These are phyloP conservation scores for Amanita subjunquillea DNA, from an alignment of 768 basidiomycete species.

Conservation along the genomic window DNA sequence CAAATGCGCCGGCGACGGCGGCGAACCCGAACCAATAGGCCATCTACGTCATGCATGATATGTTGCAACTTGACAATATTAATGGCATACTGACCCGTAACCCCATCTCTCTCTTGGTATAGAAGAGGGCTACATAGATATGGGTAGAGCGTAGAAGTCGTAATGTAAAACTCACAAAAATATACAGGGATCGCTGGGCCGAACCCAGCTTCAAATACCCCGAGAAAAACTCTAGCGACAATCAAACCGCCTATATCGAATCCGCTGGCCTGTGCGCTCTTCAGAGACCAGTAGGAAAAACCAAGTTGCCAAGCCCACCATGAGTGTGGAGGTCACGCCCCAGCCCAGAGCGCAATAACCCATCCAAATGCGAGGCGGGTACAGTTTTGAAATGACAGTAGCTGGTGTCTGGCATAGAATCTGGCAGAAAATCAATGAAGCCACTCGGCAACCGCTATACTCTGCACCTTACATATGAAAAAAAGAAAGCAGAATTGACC, in stretches of 20 bases:
- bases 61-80: not conserved
- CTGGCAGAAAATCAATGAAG: conserved; percentile 20
- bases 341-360: conserved; percentile 58
- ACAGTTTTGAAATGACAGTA: conserved; percentile 53
- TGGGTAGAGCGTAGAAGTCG: not conserved
- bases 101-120: conserved; percentile 67
- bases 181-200: conserved; percentile 72
- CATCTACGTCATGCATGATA: conserved; percentile 24
- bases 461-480: conserved; percentile 50
- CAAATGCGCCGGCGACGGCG: conserved; percentile 77
- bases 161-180: conserved; percentile 41
- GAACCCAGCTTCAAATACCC: conserved; percentile 71
- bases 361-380: conserved; percentile 60
- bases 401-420: conserved; percentile 65
- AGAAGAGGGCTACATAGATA: conserved; percentile 50
- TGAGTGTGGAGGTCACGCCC: conserved; percentile 66
- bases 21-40: conserved; percentile 83
- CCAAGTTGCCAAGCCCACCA: conserved; percentile 30
- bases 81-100: conserved; percentile 36
- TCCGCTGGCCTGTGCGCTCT: conserved; percentile 36
- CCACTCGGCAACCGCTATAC: conserved; percentile 10
- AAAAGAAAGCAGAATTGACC: conserved; percentile 70
- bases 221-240: conserved; percentile 50
- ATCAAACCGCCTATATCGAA: conserved; percentile 54
- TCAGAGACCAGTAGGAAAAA: not conserved